phyloP scores from a whole-genome alignment of 1,139 yeast species.

The Pichia cactophila region DNA sequence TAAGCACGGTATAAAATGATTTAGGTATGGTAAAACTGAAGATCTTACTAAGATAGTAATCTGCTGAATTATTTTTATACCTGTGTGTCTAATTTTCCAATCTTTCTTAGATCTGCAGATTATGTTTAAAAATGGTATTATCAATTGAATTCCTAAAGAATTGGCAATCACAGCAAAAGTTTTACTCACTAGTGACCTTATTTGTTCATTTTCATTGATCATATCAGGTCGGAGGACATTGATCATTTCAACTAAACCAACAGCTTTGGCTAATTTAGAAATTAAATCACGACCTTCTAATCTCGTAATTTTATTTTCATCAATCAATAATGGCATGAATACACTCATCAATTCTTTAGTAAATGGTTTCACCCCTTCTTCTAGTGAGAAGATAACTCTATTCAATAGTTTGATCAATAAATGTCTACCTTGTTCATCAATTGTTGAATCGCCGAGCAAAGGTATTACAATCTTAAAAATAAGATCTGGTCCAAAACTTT shows the following conservation, averaged over 20 bases:
- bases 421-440: conserved; percentile 83
- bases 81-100: conserved; percentile 87
- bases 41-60: conserved; percentile 63
- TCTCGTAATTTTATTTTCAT: conserved; percentile 68
- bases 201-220: conserved; percentile 75
- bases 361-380: conserved; percentile 60
- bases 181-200: conserved; percentile 69
- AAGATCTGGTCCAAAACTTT: conserved; percentile 59
- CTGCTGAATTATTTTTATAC: conserved; percentile 71
- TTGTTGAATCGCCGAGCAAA: conserved; percentile 57
- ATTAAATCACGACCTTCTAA: conserved; percentile 76
- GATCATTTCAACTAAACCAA: conserved; percentile 75
- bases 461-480: conserved; percentile 69
- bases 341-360: conserved; percentile 68
- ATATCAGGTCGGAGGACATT: conserved; percentile 74
- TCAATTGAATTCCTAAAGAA: conserved; percentile 62
- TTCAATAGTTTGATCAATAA: conserved; percentile 69
- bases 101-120: conserved; percentile 72
- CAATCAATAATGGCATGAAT: conserved; percentile 71
- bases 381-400: conserved; percentile 58
- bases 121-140: conserved; percentile 77
- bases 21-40: conserved; percentile 69
- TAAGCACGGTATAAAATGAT: conserved; percentile 56
- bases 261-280: conserved; percentile 67
- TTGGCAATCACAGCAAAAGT: conserved; percentile 82